phyloP scores from a whole-genome alignment of 2,329 filamentous ascomycete genomes.

The Epicoccum nigrum region DNA sequence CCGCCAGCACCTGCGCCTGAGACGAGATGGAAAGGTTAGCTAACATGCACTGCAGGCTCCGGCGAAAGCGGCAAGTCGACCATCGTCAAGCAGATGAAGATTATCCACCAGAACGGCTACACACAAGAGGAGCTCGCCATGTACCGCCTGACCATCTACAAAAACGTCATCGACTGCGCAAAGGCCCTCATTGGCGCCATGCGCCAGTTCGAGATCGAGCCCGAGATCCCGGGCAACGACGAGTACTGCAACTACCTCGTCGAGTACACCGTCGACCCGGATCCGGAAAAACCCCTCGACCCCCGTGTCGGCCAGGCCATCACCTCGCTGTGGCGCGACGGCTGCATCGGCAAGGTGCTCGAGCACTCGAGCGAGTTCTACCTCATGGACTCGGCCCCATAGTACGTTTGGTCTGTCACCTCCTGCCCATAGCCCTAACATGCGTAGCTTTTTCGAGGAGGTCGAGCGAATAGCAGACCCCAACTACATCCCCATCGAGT shows the following conservation, averaged over 20 bases:
- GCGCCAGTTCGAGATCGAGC: slow-evolving; percentile 87
- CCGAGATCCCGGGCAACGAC: slow-evolving; percentile 72
- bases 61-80: slow-evolving; percentile 99
- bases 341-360: slow-evolving; percentile 79
- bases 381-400: slow-evolving; percentile 97
- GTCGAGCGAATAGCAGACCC: slow-evolving; percentile 80
- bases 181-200: slow-evolving; percentile 92
- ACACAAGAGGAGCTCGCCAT: slow-evolving; percentile 90
- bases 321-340: slow-evolving; percentile 87
- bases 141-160: slow-evolving; percentile 96
- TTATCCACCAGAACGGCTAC: slow-evolving; percentile 98
- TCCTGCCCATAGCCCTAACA: slow-evolving; percentile 2
- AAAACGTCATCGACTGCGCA: slow-evolving; percentile 96
- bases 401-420: slow-evolving; percentile 65
- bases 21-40: slow-evolving; percentile 20
- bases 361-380: slow-evolving; percentile 98
- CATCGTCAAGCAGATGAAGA: slow-evolving; percentile 99
- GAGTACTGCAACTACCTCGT: slow-evolving; percentile 79
- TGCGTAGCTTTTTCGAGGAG: slow-evolving; percentile 88
- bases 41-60: slow-evolving; percentile 69
- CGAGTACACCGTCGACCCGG: slow-evolving; percentile 88
- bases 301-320: slow-evolving; percentile 81
- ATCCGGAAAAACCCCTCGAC: slow-evolving; percentile 85
- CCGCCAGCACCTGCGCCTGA: background rate
- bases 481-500: slow-evolving; percentile 90